Percentiles rank a stretch among this genome's conserved stretches.
phyloP scores from a whole-genome alignment of 2,329 filamentous ascomycete species.

The Hypocrella siamensis region DNA sequence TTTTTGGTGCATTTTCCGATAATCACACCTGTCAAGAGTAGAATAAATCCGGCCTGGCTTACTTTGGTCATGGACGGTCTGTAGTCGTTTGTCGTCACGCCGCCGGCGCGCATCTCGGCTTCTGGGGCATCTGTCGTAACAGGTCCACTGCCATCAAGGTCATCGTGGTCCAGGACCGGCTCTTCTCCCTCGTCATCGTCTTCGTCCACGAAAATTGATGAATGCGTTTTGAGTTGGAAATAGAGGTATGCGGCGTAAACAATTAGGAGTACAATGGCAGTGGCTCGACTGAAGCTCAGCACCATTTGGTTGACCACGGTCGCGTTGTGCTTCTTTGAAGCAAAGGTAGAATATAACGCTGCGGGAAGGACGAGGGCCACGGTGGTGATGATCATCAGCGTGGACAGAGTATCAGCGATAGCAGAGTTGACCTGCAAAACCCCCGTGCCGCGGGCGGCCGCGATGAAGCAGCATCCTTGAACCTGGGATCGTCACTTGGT shows the following conservation, averaged over 20 bases:
- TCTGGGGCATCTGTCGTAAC: conserved; percentile 2
- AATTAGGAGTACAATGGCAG: conserved; percentile 4
- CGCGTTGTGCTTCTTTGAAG: neutral
- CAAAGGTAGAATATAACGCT: conserved; percentile 4
- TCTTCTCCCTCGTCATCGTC: conserved; percentile 1
- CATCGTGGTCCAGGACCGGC: neutral
- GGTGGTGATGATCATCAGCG: conserved; percentile 6
- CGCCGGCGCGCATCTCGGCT: neutral
- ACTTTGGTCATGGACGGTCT: conserved; percentile 4
- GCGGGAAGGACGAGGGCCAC: conserved; percentile 7
- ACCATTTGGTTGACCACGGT: conserved; percentile 3
- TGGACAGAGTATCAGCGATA: conserved; percentile 6
- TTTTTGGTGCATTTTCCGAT: conserved; percentile 5
- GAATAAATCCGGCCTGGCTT: neutral
- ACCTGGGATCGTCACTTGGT: conserved; percentile 1
- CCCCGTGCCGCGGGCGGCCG: conserved; percentile 5
- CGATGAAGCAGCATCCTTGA: conserved; percentile 7
- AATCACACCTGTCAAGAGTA: conserved; percentile 2
- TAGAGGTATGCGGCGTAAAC: conserved; percentile 6
- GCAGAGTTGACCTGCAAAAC: conserved; percentile 6
- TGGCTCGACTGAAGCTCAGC: conserved; percentile 6
- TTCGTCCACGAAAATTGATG: conserved; percentile 4
- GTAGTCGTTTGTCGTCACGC: neutral
- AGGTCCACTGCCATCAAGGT: neutral
- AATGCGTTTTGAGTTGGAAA: conserved; percentile 7